A percentile compares a stretch with the other conserved stretches of the same genome.
phyloP scores from a whole-genome alignment of 371 early-diverging fungal genomes.

The Neoconidiobolus thromboides region DNA sequence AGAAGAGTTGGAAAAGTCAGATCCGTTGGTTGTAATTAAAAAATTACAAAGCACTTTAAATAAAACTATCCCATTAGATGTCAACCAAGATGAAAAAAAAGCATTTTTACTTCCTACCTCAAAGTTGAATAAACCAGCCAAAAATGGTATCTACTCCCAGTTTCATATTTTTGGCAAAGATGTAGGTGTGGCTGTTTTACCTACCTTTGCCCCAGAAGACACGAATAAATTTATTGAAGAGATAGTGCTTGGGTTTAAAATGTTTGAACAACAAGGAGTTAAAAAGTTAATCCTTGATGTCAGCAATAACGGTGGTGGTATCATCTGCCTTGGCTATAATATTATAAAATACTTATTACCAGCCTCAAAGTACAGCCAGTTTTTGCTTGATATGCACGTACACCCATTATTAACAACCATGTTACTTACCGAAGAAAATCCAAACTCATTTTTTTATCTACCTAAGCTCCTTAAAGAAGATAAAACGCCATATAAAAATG shows the following conservation, averaged over 20 bases:
- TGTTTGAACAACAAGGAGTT: conserved; percentile 10
- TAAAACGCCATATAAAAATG: not conserved
- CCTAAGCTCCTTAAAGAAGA: not conserved
- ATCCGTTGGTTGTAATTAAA: not conserved
- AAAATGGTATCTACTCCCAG: not conserved
- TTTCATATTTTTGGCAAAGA: not conserved
- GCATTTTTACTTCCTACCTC: too few relatives aligned
- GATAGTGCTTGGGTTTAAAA: conserved; percentile 11
- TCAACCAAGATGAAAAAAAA: too few relatives aligned
- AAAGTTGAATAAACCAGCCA: not conserved
- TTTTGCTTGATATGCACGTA: not conserved
- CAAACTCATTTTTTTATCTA: not conserved
- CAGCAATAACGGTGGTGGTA: conserved; percentile 15
- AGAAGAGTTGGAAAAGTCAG: not conserved
- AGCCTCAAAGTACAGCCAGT: not conserved
- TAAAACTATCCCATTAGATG: too few relatives aligned
- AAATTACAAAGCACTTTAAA: too few relatives aligned
- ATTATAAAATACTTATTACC: conserved; percentile 16
- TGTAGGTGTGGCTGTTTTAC: not conserved
- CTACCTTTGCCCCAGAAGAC: not conserved
- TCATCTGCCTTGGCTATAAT: conserved; percentile 16
- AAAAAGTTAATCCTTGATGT: conserved; percentile 13
- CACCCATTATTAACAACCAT: not conserved
- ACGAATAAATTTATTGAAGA: not conserved
- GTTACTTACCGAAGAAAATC: not conserved